These are phyloP conservation scores for Lichtheimia ornata DNA, from an alignment of 371 early-diverging fungal genomes.

Conservation along the genomic window DNA sequence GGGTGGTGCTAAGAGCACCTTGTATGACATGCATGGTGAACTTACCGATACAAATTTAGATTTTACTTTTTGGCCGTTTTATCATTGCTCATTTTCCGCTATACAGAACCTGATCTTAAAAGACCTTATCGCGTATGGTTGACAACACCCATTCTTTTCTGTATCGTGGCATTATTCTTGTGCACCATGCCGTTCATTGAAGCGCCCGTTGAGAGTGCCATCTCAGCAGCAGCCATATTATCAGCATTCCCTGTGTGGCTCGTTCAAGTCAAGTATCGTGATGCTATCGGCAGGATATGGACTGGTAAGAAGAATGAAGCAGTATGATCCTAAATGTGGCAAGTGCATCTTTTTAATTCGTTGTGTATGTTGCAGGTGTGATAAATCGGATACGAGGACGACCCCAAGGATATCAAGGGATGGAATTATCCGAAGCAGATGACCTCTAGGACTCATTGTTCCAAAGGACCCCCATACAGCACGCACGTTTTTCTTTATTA, in stretches of 20 bases:
- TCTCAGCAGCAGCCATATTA: conserved; percentile 41
- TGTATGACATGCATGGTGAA: background rate
- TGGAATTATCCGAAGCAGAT: conserved; percentile 42
- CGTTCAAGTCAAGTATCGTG: conserved; percentile 42
- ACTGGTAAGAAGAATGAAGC: conserved; percentile 26
- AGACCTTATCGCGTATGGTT: conserved; percentile 66
- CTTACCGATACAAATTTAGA: conserved; percentile 11
- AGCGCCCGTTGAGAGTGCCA: conserved; percentile 59
- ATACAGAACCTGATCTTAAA: conserved; percentile 61
- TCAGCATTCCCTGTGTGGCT: conserved; percentile 56
- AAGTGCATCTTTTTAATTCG: background rate
- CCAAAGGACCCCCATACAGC: background rate
- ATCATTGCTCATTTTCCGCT: conserved; percentile 57
- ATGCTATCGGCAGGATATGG: conserved; percentile 25
- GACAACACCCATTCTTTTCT: conserved; percentile 61
- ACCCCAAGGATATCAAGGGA: conserved; percentile 39
- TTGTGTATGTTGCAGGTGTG: conserved; percentile 15
- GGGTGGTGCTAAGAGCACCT: background rate
- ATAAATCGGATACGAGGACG: conserved; percentile 19
- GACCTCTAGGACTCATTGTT: background rate
- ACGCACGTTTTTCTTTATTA: background rate
- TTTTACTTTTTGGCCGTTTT: conserved; percentile 56
- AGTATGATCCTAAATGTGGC: too few species aligned
- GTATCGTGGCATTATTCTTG: conserved; percentile 59
- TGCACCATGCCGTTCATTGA: conserved; percentile 63